Conservation (phyloP, 805 yeast species). For the Millerozyma miso region DNA sequence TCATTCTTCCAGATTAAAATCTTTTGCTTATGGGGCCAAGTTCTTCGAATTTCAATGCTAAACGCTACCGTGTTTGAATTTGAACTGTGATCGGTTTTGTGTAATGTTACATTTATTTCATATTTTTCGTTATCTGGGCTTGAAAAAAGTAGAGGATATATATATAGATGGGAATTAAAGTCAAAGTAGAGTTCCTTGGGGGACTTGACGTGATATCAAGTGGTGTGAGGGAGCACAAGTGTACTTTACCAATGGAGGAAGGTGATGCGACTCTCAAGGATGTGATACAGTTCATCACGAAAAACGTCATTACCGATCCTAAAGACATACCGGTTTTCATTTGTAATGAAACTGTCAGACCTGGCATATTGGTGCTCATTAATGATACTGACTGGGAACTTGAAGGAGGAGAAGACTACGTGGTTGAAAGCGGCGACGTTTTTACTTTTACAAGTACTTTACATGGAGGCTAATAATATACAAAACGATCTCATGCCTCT, state of each 20-base stretch:
- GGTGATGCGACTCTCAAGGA: constrained; percentile 45
- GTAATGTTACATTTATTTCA: no score
- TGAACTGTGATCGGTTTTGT: neutral
- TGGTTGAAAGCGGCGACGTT: constrained; percentile 69
- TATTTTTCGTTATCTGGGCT: neutral
- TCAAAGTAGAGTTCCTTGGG: constrained; percentile 52
- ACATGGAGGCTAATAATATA: constrained; percentile 75
- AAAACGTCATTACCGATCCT: constrained; percentile 52
- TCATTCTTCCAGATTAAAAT: neutral
- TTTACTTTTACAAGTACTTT: constrained; percentile 88
- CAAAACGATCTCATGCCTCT: neutral
- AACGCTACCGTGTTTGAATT: constrained; percentile 4
- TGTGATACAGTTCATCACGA: constrained; percentile 52
- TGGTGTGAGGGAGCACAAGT: constrained; percentile 50
- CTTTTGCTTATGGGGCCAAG: neutral
- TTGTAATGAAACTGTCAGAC: constrained; percentile 78
- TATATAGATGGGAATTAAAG: constrained; percentile 22
- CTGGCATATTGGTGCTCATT: constrained; percentile 87
- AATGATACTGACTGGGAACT: constrained; percentile 97
- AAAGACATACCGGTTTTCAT: constrained; percentile 71
- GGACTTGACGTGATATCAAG: constrained; percentile 81
- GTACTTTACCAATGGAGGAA: constrained; percentile 40
- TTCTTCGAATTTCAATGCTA: neutral
- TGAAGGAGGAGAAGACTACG: constrained; percentile 82
- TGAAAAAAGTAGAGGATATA: neutral